phyloP scores from a whole-genome alignment of 2,329 filamentous ascomycete species.

The Monilinia fructicola region DNA sequence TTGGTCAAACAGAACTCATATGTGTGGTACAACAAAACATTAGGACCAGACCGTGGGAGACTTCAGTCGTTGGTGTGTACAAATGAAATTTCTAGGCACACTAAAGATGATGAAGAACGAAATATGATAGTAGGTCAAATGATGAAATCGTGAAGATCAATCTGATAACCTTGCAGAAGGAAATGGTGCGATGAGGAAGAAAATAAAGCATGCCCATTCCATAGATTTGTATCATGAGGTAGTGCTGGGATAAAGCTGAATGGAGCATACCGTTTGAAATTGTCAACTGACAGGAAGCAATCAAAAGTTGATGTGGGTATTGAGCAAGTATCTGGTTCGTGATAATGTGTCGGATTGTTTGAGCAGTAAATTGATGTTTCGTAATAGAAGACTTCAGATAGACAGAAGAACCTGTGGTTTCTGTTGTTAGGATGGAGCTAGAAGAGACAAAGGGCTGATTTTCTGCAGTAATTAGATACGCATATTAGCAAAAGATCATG shows the following conservation, averaged over 20 bases:
- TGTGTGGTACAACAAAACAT: background rate
- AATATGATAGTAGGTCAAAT: background rate
- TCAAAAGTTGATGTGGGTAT: background rate
- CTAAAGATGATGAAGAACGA: background rate
- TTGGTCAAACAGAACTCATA: background rate
- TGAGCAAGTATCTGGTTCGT: background rate
- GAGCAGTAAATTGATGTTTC: background rate
- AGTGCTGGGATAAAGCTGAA: background rate
- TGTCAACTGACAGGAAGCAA: background rate
- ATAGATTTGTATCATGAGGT: background rate
- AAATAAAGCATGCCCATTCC: background rate
- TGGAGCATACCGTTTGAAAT: background rate
- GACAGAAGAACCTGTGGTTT: background rate
- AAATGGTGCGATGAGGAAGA: background rate
- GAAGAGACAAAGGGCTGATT: background rate
- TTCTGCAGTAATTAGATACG: conserved; percentile 1
- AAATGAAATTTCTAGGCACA: background rate
- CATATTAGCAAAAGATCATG: background rate
- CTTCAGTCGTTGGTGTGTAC: background rate
- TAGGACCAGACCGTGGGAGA: background rate
- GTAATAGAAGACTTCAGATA: background rate
- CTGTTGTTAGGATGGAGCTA: background rate
- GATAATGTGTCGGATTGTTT: background rate
- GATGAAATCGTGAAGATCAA: background rate
- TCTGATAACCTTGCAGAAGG: background rate